Base-by-base conservation (phyloP, 2,329 filamentous ascomycete species). In the Trichophyton mentagrophytes region DNA sequence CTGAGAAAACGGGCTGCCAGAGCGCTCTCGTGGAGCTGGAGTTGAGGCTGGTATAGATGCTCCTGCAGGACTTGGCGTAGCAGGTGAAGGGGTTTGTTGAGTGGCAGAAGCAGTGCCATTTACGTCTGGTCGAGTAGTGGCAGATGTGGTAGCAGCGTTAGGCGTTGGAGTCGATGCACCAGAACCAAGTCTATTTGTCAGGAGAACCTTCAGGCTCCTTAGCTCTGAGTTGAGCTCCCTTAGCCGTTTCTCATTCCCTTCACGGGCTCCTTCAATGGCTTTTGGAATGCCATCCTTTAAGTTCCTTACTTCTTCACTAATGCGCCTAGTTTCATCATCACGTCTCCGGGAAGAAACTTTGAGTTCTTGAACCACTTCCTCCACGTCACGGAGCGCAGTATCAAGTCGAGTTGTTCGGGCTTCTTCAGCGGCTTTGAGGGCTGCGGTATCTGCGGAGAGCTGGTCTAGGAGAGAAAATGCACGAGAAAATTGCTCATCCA, bases 401-500 rank as follows among this genome's bases (percentile, higher is more conserved):
- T 99, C 93, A 4, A 99, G 78, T 64, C 87, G 85, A 69, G 90
- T 85, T 8, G 90, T 95, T 63, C 93, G 84, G 62, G 88, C 82
- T 71, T 90, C 82, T 77, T 99, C 93, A 0, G 91, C 87, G 3
- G 84, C 81, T 76, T 99, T 99, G 63, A 99, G 82, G 7, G 85
- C 82, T 59, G 90, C 85, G 0, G 93, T 99, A 72, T 99, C 95
- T 67, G 89, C 88, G 42, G 89, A 84, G 0, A 99, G 82, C 71
- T 97, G 93, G 63, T 99, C 93, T 9, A 99, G 85, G 13, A 97
- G 82, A 17, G 86, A 80, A 72, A 99, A 99, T 1, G 92, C 90
- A 68, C 88, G 89, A 67, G 93, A 88, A 73, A 99, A 99, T 62
- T 92, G 88, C 65, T 91, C 90, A 72, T 97, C 91, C 61, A 99